These are phyloP conservation scores for Zygosaccharomyces sapae DNA, from an alignment of 1,139 yeast genomes.

Conservation along the genomic window DNA sequence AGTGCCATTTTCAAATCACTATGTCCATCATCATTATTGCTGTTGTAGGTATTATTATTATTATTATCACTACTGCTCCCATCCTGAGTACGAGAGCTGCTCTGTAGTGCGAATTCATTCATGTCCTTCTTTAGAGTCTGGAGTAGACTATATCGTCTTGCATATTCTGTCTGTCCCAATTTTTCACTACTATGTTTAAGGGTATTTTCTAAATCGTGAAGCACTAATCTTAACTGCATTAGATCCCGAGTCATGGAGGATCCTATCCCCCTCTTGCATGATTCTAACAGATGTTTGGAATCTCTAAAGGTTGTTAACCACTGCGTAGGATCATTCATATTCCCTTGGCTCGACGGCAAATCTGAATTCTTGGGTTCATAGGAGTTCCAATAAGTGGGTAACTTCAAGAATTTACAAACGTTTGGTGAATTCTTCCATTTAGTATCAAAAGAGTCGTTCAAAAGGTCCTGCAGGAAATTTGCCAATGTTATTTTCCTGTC, in stretches of 20 bases:
- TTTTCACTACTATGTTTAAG: conserved; percentile 36
- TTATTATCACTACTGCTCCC: too few species aligned
- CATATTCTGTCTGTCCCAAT: conserved; percentile 38
- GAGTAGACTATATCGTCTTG: conserved; percentile 43
- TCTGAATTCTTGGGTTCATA: conserved; percentile 2
- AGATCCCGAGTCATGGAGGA: conserved; percentile 31
- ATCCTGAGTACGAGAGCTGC: not conserved
- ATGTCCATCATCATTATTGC: conserved; percentile 1
- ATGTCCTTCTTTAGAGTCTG: conserved; percentile 39
- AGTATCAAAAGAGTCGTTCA: conserved; percentile 43
- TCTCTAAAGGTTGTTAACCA: conserved; percentile 41
- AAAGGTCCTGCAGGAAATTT: conserved; percentile 45
- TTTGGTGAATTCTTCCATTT: conserved; percentile 41
- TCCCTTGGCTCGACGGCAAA: conserved; percentile 14
- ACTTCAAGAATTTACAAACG: conserved; percentile 38
- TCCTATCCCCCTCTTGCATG: conserved; percentile 29
- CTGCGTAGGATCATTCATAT: conserved; percentile 22
- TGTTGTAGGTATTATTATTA: not conserved
- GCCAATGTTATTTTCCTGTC: conserved; percentile 49
- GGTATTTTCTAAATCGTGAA: conserved; percentile 35
- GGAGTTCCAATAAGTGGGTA: conserved; percentile 32
- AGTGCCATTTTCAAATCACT: conserved; percentile 6
- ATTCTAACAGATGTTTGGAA: conserved; percentile 36
- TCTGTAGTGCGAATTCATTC: conserved; percentile 19
- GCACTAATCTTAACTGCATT: conserved; percentile 33